Percentiles rank a stretch among this genome's conserved stretches.
phyloP scores from a whole-genome alignment of 129 eudicot genomes.

The Flaveria sonorensis region DNA sequence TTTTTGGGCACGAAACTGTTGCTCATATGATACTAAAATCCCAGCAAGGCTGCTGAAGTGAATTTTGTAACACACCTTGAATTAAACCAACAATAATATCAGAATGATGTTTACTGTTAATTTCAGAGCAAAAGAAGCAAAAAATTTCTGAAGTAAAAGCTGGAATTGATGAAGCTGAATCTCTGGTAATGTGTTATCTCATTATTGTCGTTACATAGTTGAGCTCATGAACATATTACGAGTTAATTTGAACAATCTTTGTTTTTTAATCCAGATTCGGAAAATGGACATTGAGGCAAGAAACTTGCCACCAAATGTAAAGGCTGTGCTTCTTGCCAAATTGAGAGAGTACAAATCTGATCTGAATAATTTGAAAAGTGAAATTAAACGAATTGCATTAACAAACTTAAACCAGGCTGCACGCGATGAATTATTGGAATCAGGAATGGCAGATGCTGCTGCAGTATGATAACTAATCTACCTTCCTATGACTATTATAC shows the following conservation, averaged over 20 bases:
- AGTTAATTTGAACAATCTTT: background rate
- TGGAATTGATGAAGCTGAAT: conserved; percentile 65
- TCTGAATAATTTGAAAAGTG: conserved; percentile 69
- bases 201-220: conserved; percentile 10
- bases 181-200: conserved; percentile 45
- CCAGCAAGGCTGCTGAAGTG: background rate
- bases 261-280: conserved; percentile 50
- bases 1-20: background rate
- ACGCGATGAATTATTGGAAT: conserved; percentile 65
- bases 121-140: conserved; percentile 71
- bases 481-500: background rate
- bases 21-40: background rate
- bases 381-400: conserved; percentile 54
- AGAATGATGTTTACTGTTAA: conserved; percentile 23
- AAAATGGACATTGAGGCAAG: conserved; percentile 80
- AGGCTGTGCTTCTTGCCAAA: conserved; percentile 72
- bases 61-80: background rate
- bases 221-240: background rate
- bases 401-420: conserved; percentile 71
- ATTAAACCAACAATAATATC: background rate
- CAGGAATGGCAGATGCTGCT: conserved; percentile 61
- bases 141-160: conserved; percentile 57
- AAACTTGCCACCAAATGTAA: conserved; percentile 69
- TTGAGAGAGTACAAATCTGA: conserved; percentile 73
- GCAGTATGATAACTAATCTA: conserved; percentile 40